Evolutionary conservation across 73 alveolate species (phyloP).

Genomic region (Blepharisma stoltei): DNA sequence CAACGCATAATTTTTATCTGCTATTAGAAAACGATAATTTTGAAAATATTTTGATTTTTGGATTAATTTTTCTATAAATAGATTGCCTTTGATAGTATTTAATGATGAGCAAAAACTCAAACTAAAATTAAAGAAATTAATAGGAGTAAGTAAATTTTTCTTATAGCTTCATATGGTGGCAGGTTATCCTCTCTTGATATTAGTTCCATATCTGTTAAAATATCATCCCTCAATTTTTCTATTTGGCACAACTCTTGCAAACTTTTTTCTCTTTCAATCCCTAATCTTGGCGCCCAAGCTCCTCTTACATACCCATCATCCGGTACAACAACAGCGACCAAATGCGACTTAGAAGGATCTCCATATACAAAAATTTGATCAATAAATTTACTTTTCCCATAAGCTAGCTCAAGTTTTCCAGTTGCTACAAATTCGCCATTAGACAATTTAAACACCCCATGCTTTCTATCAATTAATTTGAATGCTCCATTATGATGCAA

Average conservation of each 20-base stretch:
- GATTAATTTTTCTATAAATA: too few relatives aligned
- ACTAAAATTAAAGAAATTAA: too few relatives aligned
- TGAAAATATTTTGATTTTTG: too few relatives aligned
- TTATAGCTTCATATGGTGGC: slow-evolving; percentile 71
- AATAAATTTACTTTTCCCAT: slow-evolving; percentile 63
- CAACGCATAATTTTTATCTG: too few relatives aligned
- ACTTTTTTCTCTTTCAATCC: slow-evolving; percentile 14
- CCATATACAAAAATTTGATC: slow-evolving; percentile 93
- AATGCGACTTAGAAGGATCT: slow-evolving; percentile 73
- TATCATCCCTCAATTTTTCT: slow-evolving; percentile 17
- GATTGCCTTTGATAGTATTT: too few relatives aligned
- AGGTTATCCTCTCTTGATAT: slow-evolving; percentile 56
- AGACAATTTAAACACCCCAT: slow-evolving; percentile 83
- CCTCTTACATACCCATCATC: slow-evolving; percentile 61
- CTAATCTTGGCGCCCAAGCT: slow-evolving; percentile 35
- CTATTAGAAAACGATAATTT: too few relatives aligned
- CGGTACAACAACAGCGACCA: slow-evolving; percentile 88
- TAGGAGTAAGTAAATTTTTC: slow-evolving; percentile 62
- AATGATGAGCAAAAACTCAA: too few relatives aligned
- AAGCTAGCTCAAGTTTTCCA: slow-evolving; percentile 85
- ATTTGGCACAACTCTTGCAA: slow-evolving; percentile 35
- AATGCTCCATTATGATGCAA: slow-evolving; percentile 56
- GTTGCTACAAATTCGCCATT: slow-evolving; percentile 97
- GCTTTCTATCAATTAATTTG: slow-evolving; percentile 86
- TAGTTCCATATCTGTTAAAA: slow-evolving; percentile 39